Evolutionary conservation across 495 filamentous ascomycete genomes (phyloP).

Genomic region (Neurospora tetraspora): DNA sequence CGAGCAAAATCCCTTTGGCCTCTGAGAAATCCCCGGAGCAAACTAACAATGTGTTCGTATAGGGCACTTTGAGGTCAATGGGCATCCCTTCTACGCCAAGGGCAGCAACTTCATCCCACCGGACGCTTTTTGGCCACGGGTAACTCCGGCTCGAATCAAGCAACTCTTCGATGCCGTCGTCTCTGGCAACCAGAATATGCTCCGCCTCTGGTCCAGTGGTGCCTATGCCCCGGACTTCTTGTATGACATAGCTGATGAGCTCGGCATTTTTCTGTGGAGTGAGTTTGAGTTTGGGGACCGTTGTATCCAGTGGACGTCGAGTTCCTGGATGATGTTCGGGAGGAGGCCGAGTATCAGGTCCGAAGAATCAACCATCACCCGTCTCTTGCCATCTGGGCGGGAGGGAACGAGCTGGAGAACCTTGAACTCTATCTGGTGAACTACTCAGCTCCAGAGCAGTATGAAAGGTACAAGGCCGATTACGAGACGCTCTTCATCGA

Average conservation of each 20-base stretch:
- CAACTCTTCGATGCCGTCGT: slow-evolving; percentile 47
- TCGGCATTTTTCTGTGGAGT: slow-evolving; percentile 56
- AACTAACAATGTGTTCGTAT: neutral
- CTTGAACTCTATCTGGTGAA: slow-evolving; percentile 42
- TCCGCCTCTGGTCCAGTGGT: slow-evolving; percentile 57
- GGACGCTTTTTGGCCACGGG: slow-evolving; percentile 56
- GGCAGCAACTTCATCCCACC: slow-evolving; percentile 59
- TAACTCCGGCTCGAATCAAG: slow-evolving; percentile 43
- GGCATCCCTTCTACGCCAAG: slow-evolving; percentile 58
- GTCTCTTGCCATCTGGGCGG: slow-evolving; percentile 57
- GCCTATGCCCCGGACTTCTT: slow-evolving; percentile 58
- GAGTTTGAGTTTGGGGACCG: slow-evolving; percentile 58
- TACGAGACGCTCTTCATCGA: slow-evolving; percentile 56
- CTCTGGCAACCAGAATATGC: slow-evolving; percentile 59
- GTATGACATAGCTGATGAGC: slow-evolving; percentile 57
- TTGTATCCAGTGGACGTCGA: slow-evolving; percentile 47
- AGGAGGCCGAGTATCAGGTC: slow-evolving; percentile 53
- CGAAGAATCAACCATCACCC: slow-evolving; percentile 58
- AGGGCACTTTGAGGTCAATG: slow-evolving; percentile 57
- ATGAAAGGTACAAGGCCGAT: slow-evolving; percentile 38
- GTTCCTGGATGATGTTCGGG: slow-evolving; percentile 49
- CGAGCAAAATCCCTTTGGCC: neutral
- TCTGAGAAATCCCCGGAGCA: too few species aligned
- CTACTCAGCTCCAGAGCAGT: slow-evolving; percentile 30
- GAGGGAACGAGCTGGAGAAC: slow-evolving; percentile 56